Evolutionary conservation across 176 grass and related monocot species (phyloP), one percentile per base, ranked within the genome.

Genomic region (Aegilops speltoides): DNA sequence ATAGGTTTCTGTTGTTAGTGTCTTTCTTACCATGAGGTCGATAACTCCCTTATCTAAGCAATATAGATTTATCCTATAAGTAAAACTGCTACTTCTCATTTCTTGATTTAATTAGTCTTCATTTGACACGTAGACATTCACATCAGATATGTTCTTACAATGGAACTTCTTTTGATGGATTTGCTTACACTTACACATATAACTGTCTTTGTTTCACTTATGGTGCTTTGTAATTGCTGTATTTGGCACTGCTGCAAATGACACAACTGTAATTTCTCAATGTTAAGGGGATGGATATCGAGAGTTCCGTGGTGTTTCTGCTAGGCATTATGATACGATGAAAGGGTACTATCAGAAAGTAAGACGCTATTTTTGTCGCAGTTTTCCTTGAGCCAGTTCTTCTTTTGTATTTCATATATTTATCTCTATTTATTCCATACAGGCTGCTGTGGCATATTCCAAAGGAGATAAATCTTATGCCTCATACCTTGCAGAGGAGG

Each of bases 401-500:
- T 79, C 73, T 57, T 59, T 36, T 87, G 20, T 64, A 81, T 91
- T 82, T 86, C 62, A 75, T 84, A 91, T 84, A 63, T 70, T 23
- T 73, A 40, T 40, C 19, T 77, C 20, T 63, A 86, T 63, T 91
- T 15, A 80, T 92, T n/a, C 48, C 69, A 63, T 80, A 40, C 86
- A 99, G 97, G 97, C 97, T 87, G 90, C 92, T 34, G 2, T 81
- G 19, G 97, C 90, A 72, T 99, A 96, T 86, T 92, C 94, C 28
- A 99, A 76, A 78, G 97, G 97, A 85, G 87, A 96, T 26, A 91
- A 84, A 36, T 87, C 90, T 86, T 88, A 93, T 94, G 97, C 97
- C 32, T 86, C 89, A 19, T 86, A 76, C 76, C 90, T 99, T 77
- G 91, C 97, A 77, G 94, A 94, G 61, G 91, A 96, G 97, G 97